phyloP scores from a whole-genome alignment of 2,329 filamentous ascomycete species.

The Cladosporium sp. region DNA sequence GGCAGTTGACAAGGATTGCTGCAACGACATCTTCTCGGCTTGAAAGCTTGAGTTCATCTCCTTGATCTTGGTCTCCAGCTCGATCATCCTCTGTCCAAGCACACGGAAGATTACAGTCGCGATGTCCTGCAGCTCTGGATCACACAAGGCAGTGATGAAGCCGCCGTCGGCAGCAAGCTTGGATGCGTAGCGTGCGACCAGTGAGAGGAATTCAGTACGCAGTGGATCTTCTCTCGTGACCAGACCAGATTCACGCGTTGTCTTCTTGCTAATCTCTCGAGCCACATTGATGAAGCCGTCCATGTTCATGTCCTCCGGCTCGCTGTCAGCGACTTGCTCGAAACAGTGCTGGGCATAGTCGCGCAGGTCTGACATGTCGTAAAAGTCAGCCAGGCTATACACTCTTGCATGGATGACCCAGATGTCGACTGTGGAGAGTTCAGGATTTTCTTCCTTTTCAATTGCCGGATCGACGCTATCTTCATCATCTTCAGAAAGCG shows the following conservation, averaged over 20 bases:
- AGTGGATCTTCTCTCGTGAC: not conserved
- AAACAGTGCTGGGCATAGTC: slow-evolving; percentile 11
- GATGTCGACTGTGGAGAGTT: not conserved
- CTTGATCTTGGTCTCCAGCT: not conserved
- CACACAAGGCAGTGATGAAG: slow-evolving; percentile 9
- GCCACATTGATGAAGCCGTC: slow-evolving; percentile 15
- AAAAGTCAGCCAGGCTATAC: slow-evolving; percentile 18
- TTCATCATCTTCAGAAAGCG: not conserved
- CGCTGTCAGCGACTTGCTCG: not conserved
- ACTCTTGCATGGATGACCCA: slow-evolving; percentile 15
- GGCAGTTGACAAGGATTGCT: not conserved
- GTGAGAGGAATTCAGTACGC: not conserved
- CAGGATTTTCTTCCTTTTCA: not conserved
- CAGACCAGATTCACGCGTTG: not conserved
- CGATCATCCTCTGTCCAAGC: not conserved
- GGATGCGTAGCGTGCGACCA: slow-evolving; percentile 28
- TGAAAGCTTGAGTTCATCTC: not conserved
- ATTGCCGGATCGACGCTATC: not conserved
- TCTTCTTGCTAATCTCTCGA: slow-evolving; percentile 8
- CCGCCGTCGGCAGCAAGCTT: not conserved
- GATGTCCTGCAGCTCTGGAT: not conserved
- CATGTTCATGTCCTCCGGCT: not conserved
- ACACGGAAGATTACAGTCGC: not conserved
- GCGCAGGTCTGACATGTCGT: slow-evolving; percentile 14
- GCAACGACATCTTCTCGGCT: not conserved